Percentiles rank a stretch among this genome's conserved stretches.
Evolutionary conservation across 352 stramenopile species (phyloP).

Genomic region (Pythium diclinum): DNA sequence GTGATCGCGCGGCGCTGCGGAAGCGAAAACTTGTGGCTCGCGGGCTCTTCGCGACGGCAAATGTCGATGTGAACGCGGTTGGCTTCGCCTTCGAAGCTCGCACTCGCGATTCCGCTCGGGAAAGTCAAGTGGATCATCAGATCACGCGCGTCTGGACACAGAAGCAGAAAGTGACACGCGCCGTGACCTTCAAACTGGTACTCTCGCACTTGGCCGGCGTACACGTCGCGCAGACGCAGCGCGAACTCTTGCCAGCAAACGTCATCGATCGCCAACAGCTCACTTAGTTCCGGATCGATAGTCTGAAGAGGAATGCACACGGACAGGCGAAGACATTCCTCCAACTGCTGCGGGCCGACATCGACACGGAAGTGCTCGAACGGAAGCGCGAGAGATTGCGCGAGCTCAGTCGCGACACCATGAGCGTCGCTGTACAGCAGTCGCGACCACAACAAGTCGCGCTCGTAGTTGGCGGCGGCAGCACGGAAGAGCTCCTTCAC

Average conservation of each 20-base stretch:
- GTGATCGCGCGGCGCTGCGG: constrained; percentile 78
- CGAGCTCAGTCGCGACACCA: constrained; percentile 48
- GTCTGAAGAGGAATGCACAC: constrained; percentile 74
- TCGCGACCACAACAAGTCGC: constrained; percentile 82
- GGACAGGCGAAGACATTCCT: constrained; percentile 79
- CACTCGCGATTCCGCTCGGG: constrained; percentile 30
- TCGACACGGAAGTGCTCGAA: constrained; percentile 64
- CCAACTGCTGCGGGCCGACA: constrained; percentile 76
- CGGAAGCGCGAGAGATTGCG: constrained; percentile 47
- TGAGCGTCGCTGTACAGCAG: constrained; percentile 69
- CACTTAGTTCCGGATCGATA: constrained; percentile 70
- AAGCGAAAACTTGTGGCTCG: constrained; percentile 75
- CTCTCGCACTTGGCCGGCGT: constrained; percentile 75
- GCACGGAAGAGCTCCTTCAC: constrained; percentile 76
- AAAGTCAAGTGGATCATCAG: constrained; percentile 87
- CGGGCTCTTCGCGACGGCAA: constrained; percentile 77
- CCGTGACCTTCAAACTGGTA: constrained; percentile 80
- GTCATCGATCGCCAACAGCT: constrained; percentile 59
- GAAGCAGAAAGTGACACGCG: constrained; percentile 71
- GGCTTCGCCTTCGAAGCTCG: constrained; percentile 14
- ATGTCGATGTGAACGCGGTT: constrained; percentile 67
- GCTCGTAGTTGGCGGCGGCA: constrained; percentile 78
- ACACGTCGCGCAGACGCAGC: constrained; percentile 70
- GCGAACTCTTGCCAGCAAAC: constrained; percentile 82
- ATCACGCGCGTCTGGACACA: constrained; percentile 81